Evolutionary conservation across 495 filamentous ascomycete genomes (phyloP).

Genomic region (Neurospora sp.): DNA sequence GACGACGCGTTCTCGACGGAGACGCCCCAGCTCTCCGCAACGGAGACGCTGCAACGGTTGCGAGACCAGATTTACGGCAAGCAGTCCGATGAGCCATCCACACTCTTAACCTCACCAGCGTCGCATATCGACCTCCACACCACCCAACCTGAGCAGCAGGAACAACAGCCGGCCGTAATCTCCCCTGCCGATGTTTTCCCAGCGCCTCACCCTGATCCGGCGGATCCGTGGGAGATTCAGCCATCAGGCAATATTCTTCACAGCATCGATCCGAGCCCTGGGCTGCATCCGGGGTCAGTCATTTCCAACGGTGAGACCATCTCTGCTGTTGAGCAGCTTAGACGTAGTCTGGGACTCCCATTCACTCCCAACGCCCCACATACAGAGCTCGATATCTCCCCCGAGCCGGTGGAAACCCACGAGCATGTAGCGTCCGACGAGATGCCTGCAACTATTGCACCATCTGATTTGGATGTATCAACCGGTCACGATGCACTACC

Average conservation of each 20-base stretch:
- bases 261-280: conserved; percentile 1
- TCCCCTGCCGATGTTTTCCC: background rate
- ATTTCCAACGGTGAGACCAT: conserved; percentile 1
- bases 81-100: background rate
- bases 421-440: background rate
- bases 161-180: background rate
- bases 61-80: background rate
- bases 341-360: background rate
- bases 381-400: background rate
- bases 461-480: conserved; percentile 26
- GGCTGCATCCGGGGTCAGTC: background rate
- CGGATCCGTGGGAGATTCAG: background rate
- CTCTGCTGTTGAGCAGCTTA: conserved; percentile 5
- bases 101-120: background rate
- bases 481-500: conserved; percentile 18
- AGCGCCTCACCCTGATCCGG: background rate
- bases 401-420: background rate
- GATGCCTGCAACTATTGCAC: conserved; percentile 25
- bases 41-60: background rate
- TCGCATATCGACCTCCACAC: background rate
- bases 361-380: background rate
- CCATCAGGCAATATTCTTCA: background rate
- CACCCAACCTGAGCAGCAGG: background rate
- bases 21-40: background rate
- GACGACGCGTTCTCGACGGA: background rate